Percentiles rank a stretch among this genome's conserved stretches.
Conservation (phyloP, 768 basidiomycete genomes). For the Lactarius sp. region DNA sequence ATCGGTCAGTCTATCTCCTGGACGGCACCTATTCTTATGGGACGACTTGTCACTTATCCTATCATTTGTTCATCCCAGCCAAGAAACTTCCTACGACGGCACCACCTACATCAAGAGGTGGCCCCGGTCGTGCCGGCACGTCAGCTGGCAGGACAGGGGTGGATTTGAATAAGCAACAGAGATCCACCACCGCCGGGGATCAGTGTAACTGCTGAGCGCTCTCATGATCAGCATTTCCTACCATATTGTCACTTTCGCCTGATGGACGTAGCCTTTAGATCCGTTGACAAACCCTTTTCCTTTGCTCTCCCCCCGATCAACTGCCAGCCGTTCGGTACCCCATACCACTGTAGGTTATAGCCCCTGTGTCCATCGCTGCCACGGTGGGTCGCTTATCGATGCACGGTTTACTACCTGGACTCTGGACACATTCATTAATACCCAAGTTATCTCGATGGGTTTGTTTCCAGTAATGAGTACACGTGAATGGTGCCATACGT, state of each 20-base stretch:
- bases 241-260: constrained; percentile 7
- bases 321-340: constrained; percentile 19
- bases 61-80: constrained; percentile 40
- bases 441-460: constrained; percentile 1
- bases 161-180: constrained; percentile 69
- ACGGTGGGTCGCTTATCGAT: constrained; percentile 38
- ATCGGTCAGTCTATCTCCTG: constrained; percentile 55
- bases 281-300: constrained; percentile 7
- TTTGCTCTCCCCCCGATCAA: constrained; percentile 6
- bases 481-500: neutral
- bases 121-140: constrained; percentile 46
- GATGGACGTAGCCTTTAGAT: constrained; percentile 17
- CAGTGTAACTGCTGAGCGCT: constrained; percentile 66
- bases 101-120: constrained; percentile 58
- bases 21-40: neutral
- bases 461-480: constrained; percentile 11
- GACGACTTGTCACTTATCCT: constrained; percentile 1
- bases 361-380: constrained; percentile 26
- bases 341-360: constrained; percentile 29
- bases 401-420: constrained; percentile 33
- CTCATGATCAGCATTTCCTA: constrained; percentile 6
- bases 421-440: constrained; percentile 20
- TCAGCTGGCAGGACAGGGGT: constrained; percentile 56
- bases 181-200: constrained; percentile 51
- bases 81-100: constrained; percentile 86